Conservation (phyloP, 768 basidiomycete species). For the Termitomyces sp. region DNA sequence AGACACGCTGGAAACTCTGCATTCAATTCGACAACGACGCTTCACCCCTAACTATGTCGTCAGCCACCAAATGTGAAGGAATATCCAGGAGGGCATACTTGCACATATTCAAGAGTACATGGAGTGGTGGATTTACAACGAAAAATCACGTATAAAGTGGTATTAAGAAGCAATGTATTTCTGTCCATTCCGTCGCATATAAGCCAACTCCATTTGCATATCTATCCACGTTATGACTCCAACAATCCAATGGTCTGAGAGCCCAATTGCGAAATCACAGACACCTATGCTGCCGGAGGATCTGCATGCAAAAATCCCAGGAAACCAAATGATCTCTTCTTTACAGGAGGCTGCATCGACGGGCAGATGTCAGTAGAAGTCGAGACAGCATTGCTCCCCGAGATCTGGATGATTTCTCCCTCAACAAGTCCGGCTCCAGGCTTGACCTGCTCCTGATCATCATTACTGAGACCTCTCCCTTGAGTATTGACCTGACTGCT, state of each 20-base stretch:
- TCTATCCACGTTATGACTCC: not conserved
- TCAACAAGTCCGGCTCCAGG: not conserved
- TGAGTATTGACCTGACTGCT: constrained; percentile 6
- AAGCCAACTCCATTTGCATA: not conserved
- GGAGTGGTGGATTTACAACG: not conserved
- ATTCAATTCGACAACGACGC: not conserved
- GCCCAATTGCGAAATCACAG: not conserved
- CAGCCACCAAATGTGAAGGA: not conserved
- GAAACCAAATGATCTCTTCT: not conserved
- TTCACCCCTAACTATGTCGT: not conserved
- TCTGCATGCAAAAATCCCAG: not conserved
- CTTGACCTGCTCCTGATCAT: constrained; percentile 22
- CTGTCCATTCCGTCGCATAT: not conserved
- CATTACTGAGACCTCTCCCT: constrained; percentile 19
- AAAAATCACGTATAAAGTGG: not conserved
- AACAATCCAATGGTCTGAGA: not conserved
- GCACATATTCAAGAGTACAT: not conserved
- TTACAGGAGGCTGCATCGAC: not conserved
- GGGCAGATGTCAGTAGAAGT: not conserved
- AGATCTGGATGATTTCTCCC: not conserved
- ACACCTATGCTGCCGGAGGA: not conserved
- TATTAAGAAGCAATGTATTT: not conserved
- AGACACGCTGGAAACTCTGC: not conserved
- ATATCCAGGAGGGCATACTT: not conserved
- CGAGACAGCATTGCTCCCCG: not conserved